Evolutionary conservation across 1,284 basidiomycete genomes (phyloP), one percentile per base, ranked within the genome.

Genomic region (Apiotrichum veenhuisii): DNA sequence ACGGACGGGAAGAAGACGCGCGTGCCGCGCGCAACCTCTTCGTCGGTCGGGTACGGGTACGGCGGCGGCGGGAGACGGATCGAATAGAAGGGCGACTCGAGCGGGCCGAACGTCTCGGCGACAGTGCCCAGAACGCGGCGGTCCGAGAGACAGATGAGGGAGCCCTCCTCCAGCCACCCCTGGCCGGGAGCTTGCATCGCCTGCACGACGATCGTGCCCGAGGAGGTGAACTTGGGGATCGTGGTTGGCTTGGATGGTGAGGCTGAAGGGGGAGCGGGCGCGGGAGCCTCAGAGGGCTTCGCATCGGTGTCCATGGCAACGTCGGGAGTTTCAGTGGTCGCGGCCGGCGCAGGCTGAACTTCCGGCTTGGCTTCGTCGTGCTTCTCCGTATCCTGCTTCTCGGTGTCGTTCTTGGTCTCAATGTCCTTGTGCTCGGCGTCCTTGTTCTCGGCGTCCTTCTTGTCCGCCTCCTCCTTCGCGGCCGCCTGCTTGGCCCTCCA

Each of bases 41-140:
- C 51, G 22, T 54, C 45, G 2, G 63, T 22, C 8, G 75, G 74
- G 53, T 73, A 67, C 4, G 72, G 69, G 63, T 67, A 70, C 7
- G 74, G 75, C 23, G 75, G 74, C 8, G 74, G 75, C 0, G 74
- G 75, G 7, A 75, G 67, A 14, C 72, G 71, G 44, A 76, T 57
- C 10, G 65, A 64, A 64, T 83, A 83, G 70, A 82, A 80, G 0
- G 82, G 82, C 22, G 77, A 74, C 15, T 78, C 76, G 15, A 82
- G 75, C 0, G 81, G 80, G 7, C 82, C 82, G 56, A 83, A 83
- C 0, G 81, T 82, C 58, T 83, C 82, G 37, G 78, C 78, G 5
- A 83, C 80, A 7, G 78, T 69, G 9, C 82, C 82, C 1, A 82
- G 58, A 0, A 82, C 81, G 18, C 74, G 68, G 10, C 80, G 76